A percentile compares a stretch with the other conserved stretches of the same genome.
Conservation (phyloP, 176 grass and related monocot genomes). For the Alloteropsis semialata region DNA sequence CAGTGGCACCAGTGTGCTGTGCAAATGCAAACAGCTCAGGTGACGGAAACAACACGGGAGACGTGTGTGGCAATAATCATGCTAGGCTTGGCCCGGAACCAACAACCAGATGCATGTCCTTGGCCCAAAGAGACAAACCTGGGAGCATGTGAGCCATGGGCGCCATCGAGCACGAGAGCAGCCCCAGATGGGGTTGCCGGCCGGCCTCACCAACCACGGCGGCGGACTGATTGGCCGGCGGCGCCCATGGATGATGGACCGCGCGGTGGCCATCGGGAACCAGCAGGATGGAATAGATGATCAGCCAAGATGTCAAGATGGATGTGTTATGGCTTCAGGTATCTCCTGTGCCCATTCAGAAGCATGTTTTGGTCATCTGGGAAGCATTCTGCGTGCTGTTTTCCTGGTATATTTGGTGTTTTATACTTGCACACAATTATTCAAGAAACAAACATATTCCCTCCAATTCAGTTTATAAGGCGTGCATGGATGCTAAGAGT, state of each 20-base stretch:
- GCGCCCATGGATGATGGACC: constrained; percentile 5
- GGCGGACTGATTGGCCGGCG: constrained; percentile 26
- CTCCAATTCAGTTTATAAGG: no score
- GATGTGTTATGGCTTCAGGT: neutral
- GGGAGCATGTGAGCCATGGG: constrained; percentile 36
- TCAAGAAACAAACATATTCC: no score
- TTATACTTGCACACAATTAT: neutral
- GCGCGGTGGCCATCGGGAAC: neutral
- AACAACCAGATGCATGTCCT: neutral
- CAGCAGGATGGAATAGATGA: neutral
- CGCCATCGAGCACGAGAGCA: neutral
- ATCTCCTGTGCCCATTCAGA: neutral
- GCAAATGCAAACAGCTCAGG: constrained; percentile 19
- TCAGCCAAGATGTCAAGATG: neutral
- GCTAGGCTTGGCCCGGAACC: neutral
- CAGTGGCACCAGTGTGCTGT: constrained; percentile 2
- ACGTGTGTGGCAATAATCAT: neutral
- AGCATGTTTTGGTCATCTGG: neutral
- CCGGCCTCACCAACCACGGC: constrained; percentile 6
- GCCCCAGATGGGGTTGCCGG: constrained; percentile 22
- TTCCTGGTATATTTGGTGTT: neutral
- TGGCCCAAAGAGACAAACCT: constrained; percentile 35
- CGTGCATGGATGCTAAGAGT: no score
- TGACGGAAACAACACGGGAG: constrained; percentile 5
- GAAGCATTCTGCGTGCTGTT: neutral